Evolutionary conservation across 78 protist genomes (phyloP).

Genomic region (Dictyostelium citrinum): DNA sequence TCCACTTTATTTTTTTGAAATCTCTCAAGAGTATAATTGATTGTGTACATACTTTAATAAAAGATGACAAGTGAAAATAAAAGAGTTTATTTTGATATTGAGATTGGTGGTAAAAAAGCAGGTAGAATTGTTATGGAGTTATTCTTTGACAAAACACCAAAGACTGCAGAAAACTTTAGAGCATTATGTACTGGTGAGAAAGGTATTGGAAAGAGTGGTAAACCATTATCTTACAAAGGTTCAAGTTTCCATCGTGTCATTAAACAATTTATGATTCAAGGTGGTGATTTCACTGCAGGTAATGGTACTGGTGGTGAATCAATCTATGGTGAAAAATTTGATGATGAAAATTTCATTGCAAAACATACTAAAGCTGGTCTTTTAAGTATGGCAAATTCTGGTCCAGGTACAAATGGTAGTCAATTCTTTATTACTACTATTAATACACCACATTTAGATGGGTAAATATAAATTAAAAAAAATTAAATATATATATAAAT

Average conservation of each 20-base stretch:
- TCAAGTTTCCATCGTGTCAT: constrained; percentile 93
- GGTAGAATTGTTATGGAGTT: constrained; percentile 82
- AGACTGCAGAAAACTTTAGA: constrained; percentile 95
- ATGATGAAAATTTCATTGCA: constrained; percentile 88
- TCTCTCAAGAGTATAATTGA: no score
- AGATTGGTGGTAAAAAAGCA: constrained; percentile 67
- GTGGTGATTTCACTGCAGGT: constrained; percentile 93
- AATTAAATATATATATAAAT: no score
- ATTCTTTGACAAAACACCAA: constrained; percentile 86
- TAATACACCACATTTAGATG: constrained; percentile 94
- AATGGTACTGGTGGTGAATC: constrained; percentile 99
- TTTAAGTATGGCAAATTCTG: constrained; percentile 97
- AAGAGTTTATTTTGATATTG: constrained; percentile 82
- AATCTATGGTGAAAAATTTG: constrained; percentile 95
- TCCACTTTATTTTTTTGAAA: no score
- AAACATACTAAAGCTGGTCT: constrained; percentile 89
- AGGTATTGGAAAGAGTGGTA: constrained; percentile 79
- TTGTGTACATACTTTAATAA: no score
- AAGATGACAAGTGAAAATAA: constrained; percentile 2
- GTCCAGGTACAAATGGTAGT: constrained; percentile 89
- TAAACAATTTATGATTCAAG: constrained; percentile 92
- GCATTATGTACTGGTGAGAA: constrained; percentile 88
- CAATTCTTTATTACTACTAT: constrained; percentile 95
- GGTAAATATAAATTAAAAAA: not conserved
- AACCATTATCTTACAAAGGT: constrained; percentile 87